Base-by-base conservation (phyloP, 305 asterid genomes). In the Fraxinus sp. region DNA sequence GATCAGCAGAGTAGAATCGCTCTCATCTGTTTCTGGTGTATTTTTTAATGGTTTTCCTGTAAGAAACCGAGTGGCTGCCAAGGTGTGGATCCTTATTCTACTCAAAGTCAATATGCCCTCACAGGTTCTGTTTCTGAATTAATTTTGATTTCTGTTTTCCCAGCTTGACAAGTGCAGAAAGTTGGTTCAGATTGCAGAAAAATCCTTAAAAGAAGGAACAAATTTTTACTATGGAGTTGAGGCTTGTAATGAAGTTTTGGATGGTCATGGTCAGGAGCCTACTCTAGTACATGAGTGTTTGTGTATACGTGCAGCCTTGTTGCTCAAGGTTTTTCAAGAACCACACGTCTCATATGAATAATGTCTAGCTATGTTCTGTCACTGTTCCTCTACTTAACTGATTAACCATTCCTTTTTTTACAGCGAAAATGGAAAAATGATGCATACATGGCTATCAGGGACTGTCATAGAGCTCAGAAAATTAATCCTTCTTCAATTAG, bases 351-450 rank as follows among this genome's bases (percentile, higher is more conserved):
- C 46, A 76, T 81, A 72, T 83, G 70, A 44, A 46, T 79, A 81
- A 46, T 46, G 79, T 74, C 79, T 66, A 66, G 79, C 85, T 80
- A 66, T 72, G 78, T 72, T 74, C 81, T 2, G 28, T 71, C 1
- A 52, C 62, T 57, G 16, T 7, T 26, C 83, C 22, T 18, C 81
- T 82, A 81, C 80, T 84, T 49, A 76, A 77, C 78, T 28, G 80
- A 62, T 82, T 14, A 78, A 28, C 41, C 18, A 37, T 52, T 71
- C 39, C 35, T 7, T 74, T 37, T 84, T 80, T 80, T 80, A 66
- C 91, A 97, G 99, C 88, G 99, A 59, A 90, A 86, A 84, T 97
- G 99, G 98, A 95, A 89, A 90, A 92, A 88, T 90, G 98, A 97
- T 85, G 87, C 90, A 5, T 91, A 93, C 86, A 90, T 97, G 97